Evolutionary conservation across 208 protist species (phyloP), one percentile per base, ranked within the genome.

Genomic region (Trypanosoma boissoni): DNA sequence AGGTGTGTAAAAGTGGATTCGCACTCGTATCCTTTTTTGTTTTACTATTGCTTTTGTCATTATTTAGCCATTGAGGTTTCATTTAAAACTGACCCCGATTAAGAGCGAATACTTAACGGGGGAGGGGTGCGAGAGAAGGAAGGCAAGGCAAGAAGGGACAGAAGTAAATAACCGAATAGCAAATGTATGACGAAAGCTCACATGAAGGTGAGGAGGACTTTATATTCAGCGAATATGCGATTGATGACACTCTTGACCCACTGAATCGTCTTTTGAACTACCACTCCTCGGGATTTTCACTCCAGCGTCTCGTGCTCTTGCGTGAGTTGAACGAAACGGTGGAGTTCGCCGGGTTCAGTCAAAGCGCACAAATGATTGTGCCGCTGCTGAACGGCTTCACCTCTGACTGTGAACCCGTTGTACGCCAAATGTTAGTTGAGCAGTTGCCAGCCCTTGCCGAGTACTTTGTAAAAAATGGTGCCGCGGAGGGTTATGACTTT

Each of bases 151-250:
- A n/a, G n/a, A n/a, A n/a, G n/a, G n/a, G n/a, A n/a, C n/a, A n/a
- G n/a, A n/a, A n/a, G n/a, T n/a, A n/a, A n/a, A n/a, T n/a, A 36
- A 10, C 24, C 12, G 67, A 63, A 52, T 37, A 42, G 31, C 41
- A 68, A 18, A 58, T 87, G 20, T 45, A 88, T 10, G 83, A 93
- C 31, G 83, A 90, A 26, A 43, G 60, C 28, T 62, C 52, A 37
- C 74, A 75, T 28, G 80, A 88, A 48, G 72, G 52, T 9, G 84
- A 90, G 58, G 88, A 96, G 39, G 92, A 97, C 37, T 95, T 91
- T 52, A 91, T 96, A 53, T 97, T 93, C 76, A 94, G 86, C 59
- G 86, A 96, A 68, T 96, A 97, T 71, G 79, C 84, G 39, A 94
- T 97, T 62, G 92, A 97, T 58, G 92, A 97, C 74, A 87, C 83